Evolutionary conservation across 2,329 filamentous ascomycete genomes (phyloP).

Genomic region (Leptographium flavum): DNA sequence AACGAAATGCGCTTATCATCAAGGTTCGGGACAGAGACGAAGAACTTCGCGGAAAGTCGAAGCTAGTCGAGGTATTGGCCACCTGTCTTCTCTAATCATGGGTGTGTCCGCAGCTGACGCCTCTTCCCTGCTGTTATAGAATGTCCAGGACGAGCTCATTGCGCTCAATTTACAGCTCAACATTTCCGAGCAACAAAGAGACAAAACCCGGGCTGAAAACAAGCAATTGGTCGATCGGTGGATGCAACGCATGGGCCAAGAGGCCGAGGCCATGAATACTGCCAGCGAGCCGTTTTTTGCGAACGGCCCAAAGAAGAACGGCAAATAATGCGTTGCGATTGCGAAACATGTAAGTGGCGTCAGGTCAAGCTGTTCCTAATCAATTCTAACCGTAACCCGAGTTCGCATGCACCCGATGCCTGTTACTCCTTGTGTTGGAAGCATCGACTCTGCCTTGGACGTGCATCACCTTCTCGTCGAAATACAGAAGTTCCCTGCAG

Average conservation of each 20-base stretch:
- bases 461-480: constrained; percentile 48
- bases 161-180: constrained; percentile 78
- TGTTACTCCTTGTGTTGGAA: too few relatives aligned
- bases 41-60: constrained; percentile 71
- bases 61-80: constrained; percentile 55
- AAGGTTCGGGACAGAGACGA: constrained; percentile 70
- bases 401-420: too few relatives aligned
- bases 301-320: constrained; percentile 5
- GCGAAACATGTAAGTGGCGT: too few relatives aligned
- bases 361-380: too few relatives aligned
- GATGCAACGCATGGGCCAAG: constrained; percentile 76
- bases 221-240: constrained; percentile 79
- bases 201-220: constrained; percentile 68
- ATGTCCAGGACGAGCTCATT: constrained; percentile 87
- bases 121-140: constrained; percentile 17
- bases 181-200: constrained; percentile 62
- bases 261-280: constrained; percentile 77
- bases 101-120: neutral
- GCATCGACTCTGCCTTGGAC: too few relatives aligned
- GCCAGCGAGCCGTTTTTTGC: constrained; percentile 33
- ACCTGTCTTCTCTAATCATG: too few relatives aligned
- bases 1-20: constrained; percentile 46
- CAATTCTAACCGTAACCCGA: too few relatives aligned
- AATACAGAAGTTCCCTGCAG: constrained; percentile 75
- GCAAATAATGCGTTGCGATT: neutral